Conservation (phyloP, 768 basidiomycete genomes). For the Boletus insuetus region DNA sequence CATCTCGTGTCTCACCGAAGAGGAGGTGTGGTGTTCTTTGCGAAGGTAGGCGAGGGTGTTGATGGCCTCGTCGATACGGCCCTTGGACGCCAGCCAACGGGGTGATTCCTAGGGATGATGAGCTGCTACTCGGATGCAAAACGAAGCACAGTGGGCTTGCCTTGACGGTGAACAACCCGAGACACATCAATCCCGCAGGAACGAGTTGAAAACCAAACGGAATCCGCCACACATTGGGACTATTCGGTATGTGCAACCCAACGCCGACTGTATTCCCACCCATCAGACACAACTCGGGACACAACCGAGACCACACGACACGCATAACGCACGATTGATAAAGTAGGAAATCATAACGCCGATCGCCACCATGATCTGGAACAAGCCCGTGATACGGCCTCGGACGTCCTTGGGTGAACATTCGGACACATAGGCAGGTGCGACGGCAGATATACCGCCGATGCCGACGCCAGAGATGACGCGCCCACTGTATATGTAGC, state of each 20-base stretch:
- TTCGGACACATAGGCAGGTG: conserved; percentile 85
- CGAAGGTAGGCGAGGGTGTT: conserved; percentile 66
- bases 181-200: conserved; percentile 66
- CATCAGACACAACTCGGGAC: no score
- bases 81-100: conserved; percentile 70
- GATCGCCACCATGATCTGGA: conserved; percentile 82
- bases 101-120: conserved; percentile 58
- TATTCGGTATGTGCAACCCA: conserved; percentile 46
- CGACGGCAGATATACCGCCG: conserved; percentile 79
- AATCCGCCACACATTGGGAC: conserved; percentile 60
- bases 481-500: conserved; percentile 77
- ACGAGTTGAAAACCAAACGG: conserved; percentile 76
- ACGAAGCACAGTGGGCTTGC: conserved; percentile 20
- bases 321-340: conserved; percentile 52
- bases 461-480: conserved; percentile 79
- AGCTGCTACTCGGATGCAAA: conserved; percentile 4
- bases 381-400: conserved; percentile 80
- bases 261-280: conserved; percentile 50
- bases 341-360: conserved; percentile 88
- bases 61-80: conserved; percentile 50
- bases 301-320: no score
- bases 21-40: conserved; percentile 38
- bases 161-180: conserved; percentile 67
- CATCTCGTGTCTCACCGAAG: conserved; percentile 54
- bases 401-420: conserved; percentile 85